Evolutionary conservation across 305 asterid species (phyloP), one percentile per base, ranked within the genome.

Genomic region (Fraxinus xanthoxyloides): DNA sequence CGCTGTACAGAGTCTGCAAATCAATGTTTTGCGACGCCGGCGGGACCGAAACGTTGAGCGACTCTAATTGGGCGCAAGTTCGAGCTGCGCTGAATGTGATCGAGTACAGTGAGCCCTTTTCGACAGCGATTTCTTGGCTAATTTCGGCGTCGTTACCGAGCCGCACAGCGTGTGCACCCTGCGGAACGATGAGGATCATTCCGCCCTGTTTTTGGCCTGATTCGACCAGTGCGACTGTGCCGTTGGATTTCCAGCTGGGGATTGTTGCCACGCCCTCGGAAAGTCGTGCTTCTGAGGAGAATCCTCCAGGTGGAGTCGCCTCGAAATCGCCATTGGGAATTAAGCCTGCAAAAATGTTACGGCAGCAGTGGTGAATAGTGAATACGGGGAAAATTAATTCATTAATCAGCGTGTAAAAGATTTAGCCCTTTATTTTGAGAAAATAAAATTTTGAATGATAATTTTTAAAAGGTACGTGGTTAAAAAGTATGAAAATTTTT

Each of bases 21-120:
- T 94, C 98, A 26, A 95, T 91, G 84, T 90, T 90, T 91, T 93
- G 98, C 6, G 98, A 89, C 0, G 96, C 97, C 0, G 97, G 93
- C 1, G 92, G 93, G 8, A 94, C 97, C 0, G 99, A 93, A 34
- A 95, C 95, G 78, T 94, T 93, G 77, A 95, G 95, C 5, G 98
- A 91, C 93, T 95, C 99, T 5, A 93, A 89, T 91, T 95, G 98
- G 0, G 99, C 99, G 81, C 99, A 94, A 0, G 99, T 95, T 82
- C 99, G 97, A 38, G 99, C 97, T 0, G 99, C 97, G 72, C 98
- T 93, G 89, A 95, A 95, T 1, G 99, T 94, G 83, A 95, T 83
- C 0, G 99, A 94, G 85, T 93, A 95, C 28, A 91, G 80, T 0
- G 93, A 80, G 28, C 99, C 99, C 79, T 90, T 93, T 79, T 90